Percentiles rank a stretch among this genome's conserved stretches.
These are phyloP conservation scores for Exsudoporus frostii DNA, from an alignment of 768 basidiomycete species.

Conservation along the genomic window DNA sequence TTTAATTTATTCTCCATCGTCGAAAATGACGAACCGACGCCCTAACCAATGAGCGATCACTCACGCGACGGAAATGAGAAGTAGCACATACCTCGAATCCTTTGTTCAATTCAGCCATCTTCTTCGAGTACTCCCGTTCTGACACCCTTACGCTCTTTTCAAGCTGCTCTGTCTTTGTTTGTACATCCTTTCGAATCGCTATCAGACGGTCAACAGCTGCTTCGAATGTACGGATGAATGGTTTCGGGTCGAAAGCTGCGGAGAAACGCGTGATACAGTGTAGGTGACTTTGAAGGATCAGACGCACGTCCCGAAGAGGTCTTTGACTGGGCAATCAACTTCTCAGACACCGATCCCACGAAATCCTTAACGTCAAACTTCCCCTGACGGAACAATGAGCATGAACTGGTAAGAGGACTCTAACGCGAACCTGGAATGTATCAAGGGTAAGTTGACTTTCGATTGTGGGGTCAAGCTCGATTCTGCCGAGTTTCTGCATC, in stretches of 20 bases:
- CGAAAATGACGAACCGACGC: conserved; percentile 82
- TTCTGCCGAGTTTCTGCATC: conserved; percentile 24
- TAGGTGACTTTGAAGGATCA: conserved; percentile 8
- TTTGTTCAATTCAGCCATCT: conserved; percentile 87
- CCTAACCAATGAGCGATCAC: conserved; percentile 41
- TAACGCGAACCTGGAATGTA: conserved; percentile 49
- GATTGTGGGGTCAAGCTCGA: conserved; percentile 48
- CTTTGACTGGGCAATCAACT: conserved; percentile 82
- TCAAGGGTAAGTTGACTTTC: conserved; percentile 51
- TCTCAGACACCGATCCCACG: conserved; percentile 81
- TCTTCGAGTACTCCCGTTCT: conserved; percentile 92
- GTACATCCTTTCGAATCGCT: conserved; percentile 83
- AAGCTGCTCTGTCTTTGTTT: conserved; percentile 84
- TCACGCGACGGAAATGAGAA: neutral
- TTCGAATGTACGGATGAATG: conserved; percentile 91
- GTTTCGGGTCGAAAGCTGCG: conserved; percentile 89
- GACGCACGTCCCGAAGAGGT: conserved; percentile 76
- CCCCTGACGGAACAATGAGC: conserved; percentile 44
- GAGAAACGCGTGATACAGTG: conserved; percentile 7
- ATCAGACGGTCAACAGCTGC: conserved; percentile 87
- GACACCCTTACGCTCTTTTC: conserved; percentile 87
- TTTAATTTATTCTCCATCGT: conserved; percentile 90
- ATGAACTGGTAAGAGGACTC: neutral
- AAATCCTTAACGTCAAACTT: conserved; percentile 94
- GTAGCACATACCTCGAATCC: conserved; percentile 79